Base-by-base conservation (phyloP, 1,139 yeast species). In the Nakaseomyces kungkrabaensis region DNA sequence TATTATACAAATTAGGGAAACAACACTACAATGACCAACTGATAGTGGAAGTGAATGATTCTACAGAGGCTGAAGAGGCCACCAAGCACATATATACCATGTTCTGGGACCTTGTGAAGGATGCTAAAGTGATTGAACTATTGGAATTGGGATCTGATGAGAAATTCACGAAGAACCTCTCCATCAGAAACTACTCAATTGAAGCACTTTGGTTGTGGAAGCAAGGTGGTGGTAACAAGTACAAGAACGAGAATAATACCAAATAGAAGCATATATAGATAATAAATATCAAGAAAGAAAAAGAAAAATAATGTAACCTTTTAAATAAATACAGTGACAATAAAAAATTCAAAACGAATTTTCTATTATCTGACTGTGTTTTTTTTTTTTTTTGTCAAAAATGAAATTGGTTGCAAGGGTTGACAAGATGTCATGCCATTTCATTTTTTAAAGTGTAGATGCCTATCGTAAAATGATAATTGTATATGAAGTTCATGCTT, bases 131-230 rank as follows among this genome's bases (percentile, higher is more conserved):
- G 13, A 69, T 87, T n/a, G 92, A 86, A 25, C 73, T 88, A 0
- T 66, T 92, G 32, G 72, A 79, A 43, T 85, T 83, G 51, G 88
- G 92, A 8, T 78, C 95, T 0, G 85, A 84, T 58, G 96, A 87
- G 51, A 65, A 67, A 10, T 71, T 69, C 47, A 82, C 92, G 0
- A 72, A 70, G 29, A 86, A 86, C 62, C 55, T 90, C 43, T 85
- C 92, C 31, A 90, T 90, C 3, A 73, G 89, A 55, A 85, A 80
- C 56, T 86, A 89, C 62, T 96, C 97, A 1, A 76, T 86, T 25
- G 98, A 92, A 57, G 97, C 97, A 0, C 73, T 92, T 43, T 92
- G 97, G 97, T 72, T 90, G 49, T 88, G 95, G 92, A 82, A 76
- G 59, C 78, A 82, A 60, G 89, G 86, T n/a, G 86, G 86, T 4